A percentile compares a stretch with the other conserved stretches of the same genome.
phyloP scores from a whole-genome alignment of 106 monocot species.

The Dactylorhiza incarnata region DNA sequence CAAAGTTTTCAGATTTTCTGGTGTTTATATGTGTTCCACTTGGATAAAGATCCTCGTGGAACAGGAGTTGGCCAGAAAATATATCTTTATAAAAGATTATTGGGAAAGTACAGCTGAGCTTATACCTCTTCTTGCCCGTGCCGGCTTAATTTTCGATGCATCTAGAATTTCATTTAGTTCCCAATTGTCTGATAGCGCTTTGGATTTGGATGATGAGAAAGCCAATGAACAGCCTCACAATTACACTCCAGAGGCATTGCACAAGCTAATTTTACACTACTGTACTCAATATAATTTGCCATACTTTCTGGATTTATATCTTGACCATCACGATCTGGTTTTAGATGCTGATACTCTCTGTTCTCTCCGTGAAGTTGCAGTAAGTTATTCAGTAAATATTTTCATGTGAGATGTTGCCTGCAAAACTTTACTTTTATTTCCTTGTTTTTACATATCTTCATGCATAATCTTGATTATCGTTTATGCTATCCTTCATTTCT shows the following conservation, averaged over 20 bases:
- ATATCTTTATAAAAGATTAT: conserved; percentile 73
- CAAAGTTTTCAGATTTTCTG: conserved; percentile 47
- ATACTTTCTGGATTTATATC: conserved; percentile 71
- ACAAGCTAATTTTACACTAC: conserved; percentile 57
- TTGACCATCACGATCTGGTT: conserved; percentile 63
- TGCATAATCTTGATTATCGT: background rate
- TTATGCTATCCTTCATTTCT: background rate
- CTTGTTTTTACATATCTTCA: background rate
- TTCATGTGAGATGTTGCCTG: conserved; percentile 12
- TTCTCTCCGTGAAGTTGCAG: conserved; percentile 54
- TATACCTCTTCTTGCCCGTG: conserved; percentile 50
- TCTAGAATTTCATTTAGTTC: conserved; percentile 1
- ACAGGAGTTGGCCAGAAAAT: conserved; percentile 63
- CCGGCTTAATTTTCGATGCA: conserved; percentile 37
- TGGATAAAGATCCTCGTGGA: conserved; percentile 65
- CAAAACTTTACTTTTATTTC: background rate
- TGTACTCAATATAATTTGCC: conserved; percentile 66
- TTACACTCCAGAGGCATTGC: conserved; percentile 41
- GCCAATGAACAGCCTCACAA: conserved; percentile 6
- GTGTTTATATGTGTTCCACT: conserved; percentile 37
- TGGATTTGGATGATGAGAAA: conserved; percentile 27
- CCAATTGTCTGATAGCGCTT: conserved; percentile 14
- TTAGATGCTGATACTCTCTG: conserved; percentile 38
- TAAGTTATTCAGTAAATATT: conserved; percentile 43
- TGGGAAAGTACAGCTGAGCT: conserved; percentile 69